Conservation (phyloP, 2,329 filamentous ascomycete species). For the Juglanconis sp. region DNA sequence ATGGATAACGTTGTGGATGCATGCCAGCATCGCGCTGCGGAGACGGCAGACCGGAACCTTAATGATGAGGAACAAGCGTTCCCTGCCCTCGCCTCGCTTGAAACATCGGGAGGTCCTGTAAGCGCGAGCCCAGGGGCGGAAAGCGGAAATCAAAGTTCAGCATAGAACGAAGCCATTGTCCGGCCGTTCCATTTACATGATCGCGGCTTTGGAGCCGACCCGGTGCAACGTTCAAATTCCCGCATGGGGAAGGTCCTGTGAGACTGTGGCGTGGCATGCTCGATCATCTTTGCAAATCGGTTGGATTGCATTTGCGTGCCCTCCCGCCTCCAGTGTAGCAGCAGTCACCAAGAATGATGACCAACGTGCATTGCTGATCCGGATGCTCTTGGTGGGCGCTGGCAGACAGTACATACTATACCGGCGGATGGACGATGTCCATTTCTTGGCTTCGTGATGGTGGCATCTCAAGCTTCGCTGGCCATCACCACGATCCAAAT, state of each 20-base stretch:
- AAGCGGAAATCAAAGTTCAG: neutral
- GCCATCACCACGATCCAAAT: neutral
- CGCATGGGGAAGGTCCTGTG: slow-evolving; percentile 9
- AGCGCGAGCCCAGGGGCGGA: slow-evolving; percentile 7
- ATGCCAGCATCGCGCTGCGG: neutral
- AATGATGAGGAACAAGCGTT: neutral
- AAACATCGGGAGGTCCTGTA: neutral
- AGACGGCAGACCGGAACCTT: slow-evolving; percentile 3
- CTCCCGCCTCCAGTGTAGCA: neutral
- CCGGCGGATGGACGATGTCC: neutral
- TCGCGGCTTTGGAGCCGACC: neutral
- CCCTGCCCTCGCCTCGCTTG: slow-evolving; percentile 3
- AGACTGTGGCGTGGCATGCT: neutral
- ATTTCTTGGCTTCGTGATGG: neutral
- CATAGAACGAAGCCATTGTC: neutral
- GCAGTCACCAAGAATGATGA: neutral
- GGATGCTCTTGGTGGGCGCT: neutral
- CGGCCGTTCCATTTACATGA: neutral
- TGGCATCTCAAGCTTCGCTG: neutral
- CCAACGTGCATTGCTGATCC: slow-evolving; percentile 10
- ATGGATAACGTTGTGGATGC: neutral
- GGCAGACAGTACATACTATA: neutral
- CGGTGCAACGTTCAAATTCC: neutral
- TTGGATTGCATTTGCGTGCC: too few relatives aligned
- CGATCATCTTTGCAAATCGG: slow-evolving; percentile 5